phyloP scores from a whole-genome alignment of 2,329 filamentous ascomycete species.

The Paraphaeosphaeria sporulosa region DNA sequence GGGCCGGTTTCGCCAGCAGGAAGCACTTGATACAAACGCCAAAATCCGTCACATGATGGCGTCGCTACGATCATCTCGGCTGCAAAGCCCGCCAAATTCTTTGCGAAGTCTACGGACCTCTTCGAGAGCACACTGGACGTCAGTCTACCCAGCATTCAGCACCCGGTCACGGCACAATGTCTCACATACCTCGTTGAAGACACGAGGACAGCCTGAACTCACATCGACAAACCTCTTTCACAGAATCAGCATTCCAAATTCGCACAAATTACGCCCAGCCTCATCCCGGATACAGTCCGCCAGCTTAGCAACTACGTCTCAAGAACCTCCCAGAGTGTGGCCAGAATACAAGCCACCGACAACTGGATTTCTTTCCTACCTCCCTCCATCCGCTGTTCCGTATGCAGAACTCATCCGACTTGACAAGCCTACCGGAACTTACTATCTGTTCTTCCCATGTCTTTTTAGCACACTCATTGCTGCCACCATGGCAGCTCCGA shows the following conservation, averaged over 20 bases:
- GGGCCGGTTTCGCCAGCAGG: no score
- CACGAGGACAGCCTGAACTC: neutral
- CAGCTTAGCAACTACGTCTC: conserved; percentile 26
- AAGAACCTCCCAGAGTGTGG: conserved; percentile 22
- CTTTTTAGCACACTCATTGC: conserved; percentile 84
- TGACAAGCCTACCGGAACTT: conserved; percentile 81
- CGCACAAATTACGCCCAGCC: neutral
- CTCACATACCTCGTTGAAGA: neutral
- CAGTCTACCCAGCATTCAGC: neutral
- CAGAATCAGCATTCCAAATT: neutral
- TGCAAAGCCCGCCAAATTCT: neutral
- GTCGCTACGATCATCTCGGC: neutral
- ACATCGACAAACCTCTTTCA: neutral
- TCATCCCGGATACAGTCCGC: conserved; percentile 12
- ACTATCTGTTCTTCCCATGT: conserved; percentile 87
- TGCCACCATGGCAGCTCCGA: conserved; percentile 71
- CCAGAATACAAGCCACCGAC: conserved; percentile 70
- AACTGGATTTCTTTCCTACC: conserved; percentile 72
- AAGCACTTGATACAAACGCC: neutral
- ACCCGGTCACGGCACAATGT: conserved; percentile 2
- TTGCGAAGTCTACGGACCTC: neutral
- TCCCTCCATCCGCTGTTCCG: conserved; percentile 76
- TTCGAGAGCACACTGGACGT: neutral
- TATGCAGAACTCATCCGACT: conserved; percentile 84
- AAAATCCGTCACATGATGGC: neutral